These are phyloP conservation scores for Penicillium glabrum DNA, from an alignment of 2,329 filamentous ascomycete species.

Conservation along the genomic window DNA sequence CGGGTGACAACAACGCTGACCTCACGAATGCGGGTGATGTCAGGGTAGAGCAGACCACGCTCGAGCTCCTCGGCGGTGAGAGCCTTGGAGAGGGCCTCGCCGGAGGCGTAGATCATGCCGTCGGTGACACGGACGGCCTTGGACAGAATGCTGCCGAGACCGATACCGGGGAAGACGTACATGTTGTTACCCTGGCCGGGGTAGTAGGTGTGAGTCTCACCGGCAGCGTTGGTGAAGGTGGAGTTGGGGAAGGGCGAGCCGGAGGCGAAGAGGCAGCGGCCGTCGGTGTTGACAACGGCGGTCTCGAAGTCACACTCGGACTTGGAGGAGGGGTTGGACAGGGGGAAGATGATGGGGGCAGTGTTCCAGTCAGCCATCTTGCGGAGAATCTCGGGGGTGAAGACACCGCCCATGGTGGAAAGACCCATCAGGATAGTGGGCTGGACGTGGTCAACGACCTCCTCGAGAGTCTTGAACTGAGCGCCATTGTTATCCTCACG, in stretches of 20 bases:
- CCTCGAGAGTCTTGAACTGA: constrained; percentile 74
- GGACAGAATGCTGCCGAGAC: constrained; percentile 86
- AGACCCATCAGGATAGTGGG: constrained; percentile 93
- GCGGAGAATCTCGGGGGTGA: constrained; percentile 82
- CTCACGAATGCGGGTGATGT: constrained; percentile 86
- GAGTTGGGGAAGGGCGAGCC: constrained; percentile 85
- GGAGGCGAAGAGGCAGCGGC: constrained; percentile 88
- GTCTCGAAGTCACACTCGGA: constrained; percentile 97
- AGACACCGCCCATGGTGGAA: constrained; percentile 90
- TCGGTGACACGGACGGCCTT: constrained; percentile 86
- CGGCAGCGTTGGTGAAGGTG: constrained; percentile 60
- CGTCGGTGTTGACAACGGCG: constrained; percentile 86
- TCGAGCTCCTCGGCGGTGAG: constrained; percentile 79
- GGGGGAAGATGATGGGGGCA: constrained; percentile 87
- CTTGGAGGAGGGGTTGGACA: constrained; percentile 94
- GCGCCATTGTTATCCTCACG: constrained; percentile 64
- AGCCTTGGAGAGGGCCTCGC: constrained; percentile 73
- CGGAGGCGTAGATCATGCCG: constrained; percentile 95
- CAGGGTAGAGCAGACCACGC: constrained; percentile 84
- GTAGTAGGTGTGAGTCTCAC: constrained; percentile 66
- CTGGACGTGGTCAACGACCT: constrained; percentile 92
- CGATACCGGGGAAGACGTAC: constrained; percentile 96
- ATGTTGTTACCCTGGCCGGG: constrained; percentile 78
- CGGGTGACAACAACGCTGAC: constrained; percentile 83
- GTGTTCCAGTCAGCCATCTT: constrained; percentile 65